phyloP scores from a whole-genome alignment of 768 basidiomycete species.

The Xerocomellus chrysenteron region DNA sequence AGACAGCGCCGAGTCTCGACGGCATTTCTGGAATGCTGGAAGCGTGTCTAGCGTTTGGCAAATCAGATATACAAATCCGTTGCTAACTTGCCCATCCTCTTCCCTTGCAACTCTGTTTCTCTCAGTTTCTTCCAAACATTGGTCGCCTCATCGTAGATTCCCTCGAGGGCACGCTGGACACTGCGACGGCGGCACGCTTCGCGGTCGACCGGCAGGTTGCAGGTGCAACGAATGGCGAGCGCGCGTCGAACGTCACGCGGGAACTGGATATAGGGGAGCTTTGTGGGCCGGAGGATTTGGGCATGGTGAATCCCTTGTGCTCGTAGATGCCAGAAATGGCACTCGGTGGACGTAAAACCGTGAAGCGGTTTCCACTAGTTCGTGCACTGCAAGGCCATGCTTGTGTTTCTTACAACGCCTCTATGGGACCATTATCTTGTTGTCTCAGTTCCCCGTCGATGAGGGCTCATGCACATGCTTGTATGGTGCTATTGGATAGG shows the following conservation, averaged over 20 bases:
- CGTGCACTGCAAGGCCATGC: too few relatives aligned
- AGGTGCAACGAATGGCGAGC: slow-evolving; percentile 22
- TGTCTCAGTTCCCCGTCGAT: too few relatives aligned
- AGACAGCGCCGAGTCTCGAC: background rate
- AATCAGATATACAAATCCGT: background rate
- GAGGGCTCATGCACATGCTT: too few relatives aligned
- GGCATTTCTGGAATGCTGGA: background rate
- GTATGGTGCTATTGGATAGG: too few relatives aligned
- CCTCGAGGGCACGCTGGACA: slow-evolving; percentile 61
- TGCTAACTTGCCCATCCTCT: background rate
- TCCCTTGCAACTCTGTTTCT: background rate
- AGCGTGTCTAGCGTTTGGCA: background rate
- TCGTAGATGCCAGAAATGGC: background rate
- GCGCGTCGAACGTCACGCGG: slow-evolving; percentile 12
- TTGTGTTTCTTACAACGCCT: too few relatives aligned
- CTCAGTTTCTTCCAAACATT: slow-evolving; percentile 83
- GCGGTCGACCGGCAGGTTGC: slow-evolving; percentile 48
- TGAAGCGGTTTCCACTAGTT: background rate
- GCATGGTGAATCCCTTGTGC: background rate
- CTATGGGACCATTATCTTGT: too few relatives aligned
- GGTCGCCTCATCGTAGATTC: slow-evolving; percentile 75
- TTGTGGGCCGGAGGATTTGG: slow-evolving; percentile 45
- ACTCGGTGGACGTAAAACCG: background rate
- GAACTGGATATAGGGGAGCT: slow-evolving; percentile 50
- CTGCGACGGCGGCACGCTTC: slow-evolving; percentile 57